These are phyloP conservation scores for Aegilops speltoides DNA, from an alignment of 176 grass and related monocot species.

Conservation along the genomic window DNA sequence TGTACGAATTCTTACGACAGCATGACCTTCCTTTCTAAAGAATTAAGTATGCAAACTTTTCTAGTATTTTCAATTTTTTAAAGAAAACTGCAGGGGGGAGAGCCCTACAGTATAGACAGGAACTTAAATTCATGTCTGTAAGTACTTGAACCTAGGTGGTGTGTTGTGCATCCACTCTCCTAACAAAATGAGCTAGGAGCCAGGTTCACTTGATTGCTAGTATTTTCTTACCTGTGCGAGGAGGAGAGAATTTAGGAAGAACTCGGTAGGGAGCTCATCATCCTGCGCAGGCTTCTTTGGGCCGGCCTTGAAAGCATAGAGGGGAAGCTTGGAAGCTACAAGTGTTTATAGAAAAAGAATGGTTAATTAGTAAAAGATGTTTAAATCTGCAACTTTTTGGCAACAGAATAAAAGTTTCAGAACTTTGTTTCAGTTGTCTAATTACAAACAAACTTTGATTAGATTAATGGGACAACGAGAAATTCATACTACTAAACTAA, in stretches of 20 bases:
- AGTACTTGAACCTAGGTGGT: background rate
- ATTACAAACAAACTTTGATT: background rate
- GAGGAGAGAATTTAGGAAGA: slow-evolving; percentile 67
- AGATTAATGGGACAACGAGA: background rate
- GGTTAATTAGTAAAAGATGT: background rate
- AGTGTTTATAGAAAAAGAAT: background rate
- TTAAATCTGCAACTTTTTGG: slow-evolving; percentile 12
- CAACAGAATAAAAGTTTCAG: background rate
- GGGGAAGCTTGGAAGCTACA: slow-evolving; percentile 68
- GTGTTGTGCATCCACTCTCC: background rate
- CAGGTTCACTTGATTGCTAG: background rate
- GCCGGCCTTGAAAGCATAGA: slow-evolving; percentile 52
- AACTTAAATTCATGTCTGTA: no score
- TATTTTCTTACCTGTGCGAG: slow-evolving; percentile 52
- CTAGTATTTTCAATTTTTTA: background rate
- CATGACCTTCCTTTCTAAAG: background rate
- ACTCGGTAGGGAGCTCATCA: slow-evolving; percentile 34
- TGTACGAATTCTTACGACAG: background rate
- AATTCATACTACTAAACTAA: background rate
- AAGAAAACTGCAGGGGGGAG: background rate
- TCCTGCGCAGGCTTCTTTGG: background rate
- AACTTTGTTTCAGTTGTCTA: background rate
- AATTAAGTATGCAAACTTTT: background rate
- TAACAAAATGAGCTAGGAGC: background rate
- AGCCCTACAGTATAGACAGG: background rate